These are phyloP conservation scores for Fraxinus quadrangulata DNA, from an alignment of 257 asterid genomes.

Conservation along the genomic window DNA sequence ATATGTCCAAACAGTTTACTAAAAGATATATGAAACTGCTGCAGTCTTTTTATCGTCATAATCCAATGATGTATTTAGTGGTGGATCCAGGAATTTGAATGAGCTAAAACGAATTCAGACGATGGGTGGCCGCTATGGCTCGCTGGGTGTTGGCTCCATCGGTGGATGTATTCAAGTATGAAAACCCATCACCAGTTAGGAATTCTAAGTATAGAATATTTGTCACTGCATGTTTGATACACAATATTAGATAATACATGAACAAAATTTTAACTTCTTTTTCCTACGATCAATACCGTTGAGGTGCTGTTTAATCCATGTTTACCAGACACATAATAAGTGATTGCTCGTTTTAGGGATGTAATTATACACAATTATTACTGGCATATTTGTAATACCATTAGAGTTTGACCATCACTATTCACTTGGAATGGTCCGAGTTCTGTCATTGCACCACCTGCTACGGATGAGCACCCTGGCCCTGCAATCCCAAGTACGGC, in stretches of 20 bases:
- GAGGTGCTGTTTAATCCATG: no score
- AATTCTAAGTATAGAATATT: slow-evolving; percentile 56
- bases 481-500: slow-evolving; percentile 21
- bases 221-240: slow-evolving; percentile 35
- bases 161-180: slow-evolving; percentile 45
- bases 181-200: slow-evolving; percentile 66
- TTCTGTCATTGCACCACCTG: slow-evolving; percentile 38
- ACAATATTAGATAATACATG: no score
- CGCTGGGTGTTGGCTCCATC: no score
- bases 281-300: no score
- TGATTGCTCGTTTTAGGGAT: not conserved
- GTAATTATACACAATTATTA: slow-evolving; percentile 26
- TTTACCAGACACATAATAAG: no score
- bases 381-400: slow-evolving; percentile 36
- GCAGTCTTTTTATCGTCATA: slow-evolving; percentile 51
- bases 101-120: no score
- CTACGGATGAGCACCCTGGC: slow-evolving; percentile 46
- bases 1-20: slow-evolving; percentile 61
- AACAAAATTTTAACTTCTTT: no score
- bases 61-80: slow-evolving; percentile 23
- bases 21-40: slow-evolving; percentile 43
- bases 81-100: no score
- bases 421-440: slow-evolving; percentile 40
- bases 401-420: slow-evolving; percentile 29
- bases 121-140: no score